Percentiles rank a stretch among this genome's conserved stretches.
These are phyloP conservation scores for Aspergillus affinis DNA, from an alignment of 495 filamentous ascomycete genomes.

Conservation along the genomic window DNA sequence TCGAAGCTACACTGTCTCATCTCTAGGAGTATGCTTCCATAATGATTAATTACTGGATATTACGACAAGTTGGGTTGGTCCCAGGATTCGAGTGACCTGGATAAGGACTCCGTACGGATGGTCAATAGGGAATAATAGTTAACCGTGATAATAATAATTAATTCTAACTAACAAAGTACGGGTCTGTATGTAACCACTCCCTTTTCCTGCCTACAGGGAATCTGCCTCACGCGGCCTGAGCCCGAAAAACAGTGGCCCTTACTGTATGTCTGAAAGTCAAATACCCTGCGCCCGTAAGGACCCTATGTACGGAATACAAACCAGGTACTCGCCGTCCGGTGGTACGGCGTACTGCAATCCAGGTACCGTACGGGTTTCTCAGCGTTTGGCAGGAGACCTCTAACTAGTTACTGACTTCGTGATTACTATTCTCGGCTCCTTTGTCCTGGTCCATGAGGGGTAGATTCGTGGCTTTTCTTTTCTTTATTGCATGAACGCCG, in stretches of 20 bases:
- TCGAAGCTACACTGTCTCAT: not conserved
- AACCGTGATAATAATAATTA: too few relatives aligned
- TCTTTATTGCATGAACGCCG: not conserved
- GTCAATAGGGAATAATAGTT: too few relatives aligned
- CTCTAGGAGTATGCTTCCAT: too few relatives aligned
- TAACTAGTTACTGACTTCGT: too few relatives aligned
- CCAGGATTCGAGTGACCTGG: too few relatives aligned
- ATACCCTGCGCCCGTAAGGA: not conserved
- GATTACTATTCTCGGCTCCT: not conserved
- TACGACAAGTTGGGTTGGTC: too few relatives aligned
- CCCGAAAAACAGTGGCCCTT: constrained; percentile 21
- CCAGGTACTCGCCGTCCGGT: not conserved
- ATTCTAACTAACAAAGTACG: constrained; percentile 2
- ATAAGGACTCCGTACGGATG: too few relatives aligned
- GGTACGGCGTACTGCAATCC: not conserved
- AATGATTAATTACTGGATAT: too few relatives aligned
- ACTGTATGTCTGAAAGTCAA: constrained; percentile 26
- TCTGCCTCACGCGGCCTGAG: constrained; percentile 23
- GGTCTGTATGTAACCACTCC: too few relatives aligned
- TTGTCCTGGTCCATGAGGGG: not conserved
- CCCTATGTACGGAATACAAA: not conserved
- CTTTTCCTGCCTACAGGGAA: too few relatives aligned
- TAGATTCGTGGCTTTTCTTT: not conserved
- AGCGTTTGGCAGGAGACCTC: too few relatives aligned
- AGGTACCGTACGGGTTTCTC: not conserved